phyloP scores from a whole-genome alignment of 2,329 filamentous ascomycete species.

The Cordyceps fumosorosea region DNA sequence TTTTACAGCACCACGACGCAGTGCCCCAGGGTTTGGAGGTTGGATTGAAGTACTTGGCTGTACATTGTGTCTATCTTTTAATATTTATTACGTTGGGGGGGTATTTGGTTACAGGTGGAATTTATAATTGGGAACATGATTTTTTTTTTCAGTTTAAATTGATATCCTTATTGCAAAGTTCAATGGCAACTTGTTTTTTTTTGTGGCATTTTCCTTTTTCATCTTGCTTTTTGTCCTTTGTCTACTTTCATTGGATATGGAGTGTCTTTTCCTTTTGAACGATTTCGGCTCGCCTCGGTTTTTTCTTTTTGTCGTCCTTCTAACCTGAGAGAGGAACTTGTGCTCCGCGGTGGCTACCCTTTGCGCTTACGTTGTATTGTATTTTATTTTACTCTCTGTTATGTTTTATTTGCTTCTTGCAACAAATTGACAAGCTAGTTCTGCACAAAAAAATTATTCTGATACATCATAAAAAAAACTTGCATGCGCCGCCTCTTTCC shows the following conservation, averaged over 20 bases:
- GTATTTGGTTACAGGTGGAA: background rate
- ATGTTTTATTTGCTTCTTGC: slow-evolving; percentile 16
- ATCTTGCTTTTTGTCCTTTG: background rate
- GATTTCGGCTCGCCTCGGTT: background rate
- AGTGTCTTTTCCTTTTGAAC: background rate
- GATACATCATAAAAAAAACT: slow-evolving; percentile 8
- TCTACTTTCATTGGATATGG: background rate
- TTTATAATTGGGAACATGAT: background rate
- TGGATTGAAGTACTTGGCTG: background rate
- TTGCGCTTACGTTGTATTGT: background rate
- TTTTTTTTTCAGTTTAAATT: background rate
- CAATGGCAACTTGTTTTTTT: background rate
- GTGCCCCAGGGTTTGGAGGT: slow-evolving; percentile 4
- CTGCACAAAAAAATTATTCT: slow-evolving; percentile 13
- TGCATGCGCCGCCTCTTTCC: background rate
- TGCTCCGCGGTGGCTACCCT: slow-evolving; percentile 16
- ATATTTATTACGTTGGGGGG: background rate
- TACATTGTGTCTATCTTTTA: background rate
- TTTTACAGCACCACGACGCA: slow-evolving; percentile 12
- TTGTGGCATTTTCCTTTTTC: background rate
- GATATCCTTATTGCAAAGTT: background rate
- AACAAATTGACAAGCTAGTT: background rate
- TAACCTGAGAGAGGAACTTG: background rate
- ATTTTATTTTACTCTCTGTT: slow-evolving; percentile 11
- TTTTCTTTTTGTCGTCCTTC: slow-evolving; percentile 12